phyloP scores from a whole-genome alignment of 2,329 filamentous ascomycete genomes.

The Xylaria sp. region DNA sequence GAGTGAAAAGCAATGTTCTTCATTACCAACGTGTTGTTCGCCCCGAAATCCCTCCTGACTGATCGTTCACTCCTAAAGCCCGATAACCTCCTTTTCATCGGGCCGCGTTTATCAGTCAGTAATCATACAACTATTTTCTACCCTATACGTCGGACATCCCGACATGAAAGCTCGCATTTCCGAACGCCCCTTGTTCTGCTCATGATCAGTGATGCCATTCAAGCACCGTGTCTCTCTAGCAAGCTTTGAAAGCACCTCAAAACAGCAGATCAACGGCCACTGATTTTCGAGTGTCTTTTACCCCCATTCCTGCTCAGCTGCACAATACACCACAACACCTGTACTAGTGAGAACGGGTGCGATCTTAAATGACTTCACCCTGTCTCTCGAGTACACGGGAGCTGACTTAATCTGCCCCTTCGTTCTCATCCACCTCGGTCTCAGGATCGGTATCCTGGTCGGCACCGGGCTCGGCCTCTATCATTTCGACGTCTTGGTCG shows the following conservation, averaged over 20 bases:
- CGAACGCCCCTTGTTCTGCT: slow-evolving; percentile 13
- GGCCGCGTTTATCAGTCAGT: neutral
- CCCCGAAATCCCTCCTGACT: too few species aligned
- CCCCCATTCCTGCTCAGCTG: neutral
- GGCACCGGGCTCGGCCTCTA: slow-evolving; percentile 16
- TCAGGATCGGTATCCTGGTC: slow-evolving; percentile 28
- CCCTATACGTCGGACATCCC: neutral
- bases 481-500: slow-evolving; percentile 24
- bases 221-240: slow-evolving; percentile 6
- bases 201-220: slow-evolving; percentile 8
- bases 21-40: too few species aligned
- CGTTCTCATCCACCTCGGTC: slow-evolving; percentile 33
- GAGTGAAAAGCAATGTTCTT: too few species aligned
- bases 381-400: neutral
- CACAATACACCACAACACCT: neutral
- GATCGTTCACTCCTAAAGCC: too few species aligned
- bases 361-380: too few species aligned
- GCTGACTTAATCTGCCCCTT: slow-evolving; percentile 24
- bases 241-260: neutral
- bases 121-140: slow-evolving; percentile 7
- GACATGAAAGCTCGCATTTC: slow-evolving; percentile 4
- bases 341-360: neutral
- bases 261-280: neutral
- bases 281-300: neutral
- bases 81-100: too few species aligned